Conservation (phyloP, 257 asterid genomes). For the Rhazya stricta region DNA sequence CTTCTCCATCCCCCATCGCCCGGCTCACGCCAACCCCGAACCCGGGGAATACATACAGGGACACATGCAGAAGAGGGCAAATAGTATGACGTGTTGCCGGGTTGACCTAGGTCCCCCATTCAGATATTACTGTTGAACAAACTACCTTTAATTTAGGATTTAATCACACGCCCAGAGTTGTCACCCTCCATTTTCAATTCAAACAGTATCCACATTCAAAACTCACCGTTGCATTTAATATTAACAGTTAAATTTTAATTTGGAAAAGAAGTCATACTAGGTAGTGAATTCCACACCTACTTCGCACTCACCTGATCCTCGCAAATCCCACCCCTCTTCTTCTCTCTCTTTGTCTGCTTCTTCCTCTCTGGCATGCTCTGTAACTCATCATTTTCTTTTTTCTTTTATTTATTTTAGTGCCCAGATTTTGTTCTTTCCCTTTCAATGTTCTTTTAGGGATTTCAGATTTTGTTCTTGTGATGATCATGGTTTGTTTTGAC, state of each 20-base stretch:
- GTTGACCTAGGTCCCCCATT: constrained; percentile 9
- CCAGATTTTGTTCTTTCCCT: constrained; percentile 8
- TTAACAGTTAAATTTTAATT: background rate
- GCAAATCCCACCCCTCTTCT: constrained; percentile 15
- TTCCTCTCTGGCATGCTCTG: constrained; percentile 8
- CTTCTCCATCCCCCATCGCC: background rate
- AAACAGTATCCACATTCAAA: background rate
- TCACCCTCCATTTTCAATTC: constrained; percentile 17
- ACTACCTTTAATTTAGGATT: background rate
- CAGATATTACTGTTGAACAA: background rate
- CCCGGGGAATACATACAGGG: background rate
- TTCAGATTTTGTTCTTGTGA: background rate
- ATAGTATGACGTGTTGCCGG: constrained; percentile 6
- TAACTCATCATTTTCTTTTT: background rate
- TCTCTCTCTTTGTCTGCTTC: background rate
- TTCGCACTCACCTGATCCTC: constrained; percentile 22
- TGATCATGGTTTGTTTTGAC: background rate
- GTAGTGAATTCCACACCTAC: constrained; percentile 21
- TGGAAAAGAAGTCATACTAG: constrained; percentile 6
- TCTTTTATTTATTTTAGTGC: background rate
- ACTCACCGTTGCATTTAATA: constrained; percentile 11
- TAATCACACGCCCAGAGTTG: background rate
- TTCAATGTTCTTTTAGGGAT: constrained; percentile 3
- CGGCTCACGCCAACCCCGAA: too few species aligned
- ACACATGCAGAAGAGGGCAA: background rate